Evolutionary conservation across 495 filamentous ascomycete genomes (phyloP).

Genomic region (Delitschia confertaspora): DNA sequence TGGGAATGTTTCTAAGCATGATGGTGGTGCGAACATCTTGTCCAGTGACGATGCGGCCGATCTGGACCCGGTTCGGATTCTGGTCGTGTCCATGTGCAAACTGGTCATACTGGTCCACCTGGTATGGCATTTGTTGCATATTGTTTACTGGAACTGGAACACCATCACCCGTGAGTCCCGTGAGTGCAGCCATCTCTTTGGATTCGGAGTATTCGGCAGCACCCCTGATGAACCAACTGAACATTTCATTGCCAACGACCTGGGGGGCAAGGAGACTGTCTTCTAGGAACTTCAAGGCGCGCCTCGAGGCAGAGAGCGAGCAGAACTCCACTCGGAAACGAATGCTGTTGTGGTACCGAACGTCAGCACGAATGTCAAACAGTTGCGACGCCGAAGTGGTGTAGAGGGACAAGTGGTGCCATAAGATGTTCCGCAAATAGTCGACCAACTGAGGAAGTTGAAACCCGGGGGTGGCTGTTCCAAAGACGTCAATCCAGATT

Average conservation of each 20-base stretch:
- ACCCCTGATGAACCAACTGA: not conserved
- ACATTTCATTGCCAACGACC: not conserved
- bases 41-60: constrained; percentile 13
- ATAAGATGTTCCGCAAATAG: not conserved
- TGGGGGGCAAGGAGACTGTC: not conserved
- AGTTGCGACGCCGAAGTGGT: not conserved
- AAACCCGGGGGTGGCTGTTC: not conserved
- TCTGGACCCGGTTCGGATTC: constrained; percentile 12
- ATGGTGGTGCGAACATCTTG: constrained; percentile 40
- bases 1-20: constrained; percentile 94
- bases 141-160: no score
- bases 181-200: not conserved
- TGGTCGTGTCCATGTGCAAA: constrained; percentile 13
- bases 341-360: not conserved
- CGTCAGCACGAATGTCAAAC: constrained; percentile 2
- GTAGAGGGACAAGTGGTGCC: not conserved
- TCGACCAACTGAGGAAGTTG: not conserved
- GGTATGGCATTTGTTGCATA: no score
- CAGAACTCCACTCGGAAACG: constrained; percentile 16
- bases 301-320: constrained; percentile 8
- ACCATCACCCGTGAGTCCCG: no score
- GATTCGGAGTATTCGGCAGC: not conserved
- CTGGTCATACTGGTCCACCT: constrained; percentile 5
- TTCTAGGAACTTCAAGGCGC: not conserved
- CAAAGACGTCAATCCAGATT: not conserved